Evolutionary conservation across 768 basidiomycete species (phyloP), one percentile per base, ranked within the genome.

Genomic region (Tylopilus sp.): DNA sequence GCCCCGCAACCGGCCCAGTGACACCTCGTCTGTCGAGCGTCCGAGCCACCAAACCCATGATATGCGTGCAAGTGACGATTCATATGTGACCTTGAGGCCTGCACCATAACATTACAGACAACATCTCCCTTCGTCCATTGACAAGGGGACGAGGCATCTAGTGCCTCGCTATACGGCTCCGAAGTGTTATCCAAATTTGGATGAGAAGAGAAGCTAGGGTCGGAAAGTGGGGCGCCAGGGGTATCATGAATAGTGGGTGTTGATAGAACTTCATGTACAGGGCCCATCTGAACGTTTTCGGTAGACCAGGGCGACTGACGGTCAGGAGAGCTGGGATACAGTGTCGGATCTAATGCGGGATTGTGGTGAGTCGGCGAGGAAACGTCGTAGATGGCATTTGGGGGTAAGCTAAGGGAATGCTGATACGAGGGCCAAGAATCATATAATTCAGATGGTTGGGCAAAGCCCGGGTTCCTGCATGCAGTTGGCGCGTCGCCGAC

Each of bases 21-120:
- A 51, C 64, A 67, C 30, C 31, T 56, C 19, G 54, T 58, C 26
- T 50, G 60, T 48, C 37, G 60, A 41, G 55, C 50, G 17, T 65
- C 65, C 43, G 63, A 47, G 26, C 64, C 64, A 1, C 55, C 42
- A 17, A 65, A 65, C 12, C 55, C 60, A 31, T 67, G 64, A n/a
- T 41, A 28, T 17, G 55, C 38, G 30, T 65, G 64, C 43, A 67
- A 38, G 48, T 65, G 64, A 17, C 65, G 64, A 50, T 67, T 65
- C 62, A 65, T 54, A 6, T 57, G 40, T 13, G 63, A 52, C 51
- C 64, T 64, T 4, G 56, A 64, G 33, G 59, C 64, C 37, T 50
- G 53, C 24, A 65, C 65, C 57, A 48, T 50, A 30, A 46, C 34
- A 12, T 54, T 54, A 38, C 64, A 65, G 34, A 19, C 13, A 13